phyloP scores from a whole-genome alignment of 2,329 filamentous ascomycete genomes.

The Proliferodiscus dingleyae region DNA sequence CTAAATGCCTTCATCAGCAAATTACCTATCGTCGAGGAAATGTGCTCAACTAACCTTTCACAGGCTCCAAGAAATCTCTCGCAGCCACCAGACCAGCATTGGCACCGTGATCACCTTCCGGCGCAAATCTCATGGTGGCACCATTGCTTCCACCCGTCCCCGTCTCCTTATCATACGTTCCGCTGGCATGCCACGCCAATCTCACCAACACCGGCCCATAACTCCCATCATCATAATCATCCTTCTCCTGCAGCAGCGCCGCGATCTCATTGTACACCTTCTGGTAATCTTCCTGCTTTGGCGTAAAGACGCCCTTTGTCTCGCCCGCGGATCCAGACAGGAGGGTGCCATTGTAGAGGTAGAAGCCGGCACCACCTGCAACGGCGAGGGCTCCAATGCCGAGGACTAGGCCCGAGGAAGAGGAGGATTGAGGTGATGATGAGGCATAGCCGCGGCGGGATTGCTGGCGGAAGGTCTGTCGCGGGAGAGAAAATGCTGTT shows the following conservation, averaged over 20 bases:
- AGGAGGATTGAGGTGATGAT: conserved; percentile 56
- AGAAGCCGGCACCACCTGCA: conserved; percentile 60
- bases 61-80: conserved; percentile 86
- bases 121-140: conserved; percentile 92
- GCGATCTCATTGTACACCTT: conserved; percentile 90
- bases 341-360: conserved; percentile 49
- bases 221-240: conserved; percentile 94
- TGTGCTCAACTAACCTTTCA: conserved; percentile 61
- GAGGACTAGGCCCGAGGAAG: conserved; percentile 51
- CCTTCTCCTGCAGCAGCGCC: conserved; percentile 73
- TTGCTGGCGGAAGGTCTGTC: conserved; percentile 67
- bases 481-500: conserved; percentile 52
- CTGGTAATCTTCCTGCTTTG: conserved; percentile 86
- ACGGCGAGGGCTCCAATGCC: conserved; percentile 54
- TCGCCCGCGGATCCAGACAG: conserved; percentile 34
- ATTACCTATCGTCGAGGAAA: neutral
- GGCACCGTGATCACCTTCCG: conserved; percentile 85
- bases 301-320: conserved; percentile 55
- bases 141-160: conserved; percentile 91
- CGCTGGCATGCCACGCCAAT: conserved; percentile 89
- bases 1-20: conserved; percentile 33
- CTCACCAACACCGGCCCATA: conserved; percentile 89
- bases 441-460: conserved; percentile 77
- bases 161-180: conserved; percentile 86
- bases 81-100: conserved; percentile 86